Evolutionary conservation across 352 stramenopile genomes (phyloP), one percentile per base, ranked within the genome.

Genomic region (Phytophthora multivora): DNA sequence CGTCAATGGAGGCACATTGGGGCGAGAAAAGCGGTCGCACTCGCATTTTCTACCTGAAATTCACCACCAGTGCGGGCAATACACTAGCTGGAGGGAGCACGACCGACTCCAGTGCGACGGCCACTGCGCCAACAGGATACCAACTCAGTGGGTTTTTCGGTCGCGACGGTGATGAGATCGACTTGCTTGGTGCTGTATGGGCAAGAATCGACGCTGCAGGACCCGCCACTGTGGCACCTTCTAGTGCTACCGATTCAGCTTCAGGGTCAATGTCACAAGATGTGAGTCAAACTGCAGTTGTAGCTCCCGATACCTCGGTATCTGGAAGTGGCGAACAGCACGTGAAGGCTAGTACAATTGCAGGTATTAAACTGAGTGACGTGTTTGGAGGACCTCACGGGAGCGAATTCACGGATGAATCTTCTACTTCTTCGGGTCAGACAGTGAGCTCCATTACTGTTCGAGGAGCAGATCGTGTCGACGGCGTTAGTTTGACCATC

Each of bases 371-470:
- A 7, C 60, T 79, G 11, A 83, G 71, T 25, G 63, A 65, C 4
- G 62, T 69, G 5, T 69, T 73, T 5, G 75, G 71, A 48, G 75
- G 75, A 0, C 71, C 75, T 0, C 75, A 83, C 16, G 71, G 71
- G n/a, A 66, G 41, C 25, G 54, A 69, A 48, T 83, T 72, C 45
- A 79, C 75, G 21, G 69, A 73, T 23, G 43, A 80, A 7, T 31
- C 57, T 18, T 67, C 52, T 8, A 65, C 72, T 1, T 46, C 71
- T 2, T 66, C 59, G 1, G 61, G 52, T 0, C 53, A 73, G 41
- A 66, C 71, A 1, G 67, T 77, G 7, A 69, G 40, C 26, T 65
- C 71, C 0, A 66, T 78, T 47, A 75, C 69, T 38, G 56, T 84
- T 23, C 72, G 75, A 15, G 71, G 61, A 25, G 53, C 28, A 2